A percentile compares a stretch with the other conserved stretches of the same genome.
phyloP scores from a whole-genome alignment of 306 rosid species.

The Sindora glabra region DNA sequence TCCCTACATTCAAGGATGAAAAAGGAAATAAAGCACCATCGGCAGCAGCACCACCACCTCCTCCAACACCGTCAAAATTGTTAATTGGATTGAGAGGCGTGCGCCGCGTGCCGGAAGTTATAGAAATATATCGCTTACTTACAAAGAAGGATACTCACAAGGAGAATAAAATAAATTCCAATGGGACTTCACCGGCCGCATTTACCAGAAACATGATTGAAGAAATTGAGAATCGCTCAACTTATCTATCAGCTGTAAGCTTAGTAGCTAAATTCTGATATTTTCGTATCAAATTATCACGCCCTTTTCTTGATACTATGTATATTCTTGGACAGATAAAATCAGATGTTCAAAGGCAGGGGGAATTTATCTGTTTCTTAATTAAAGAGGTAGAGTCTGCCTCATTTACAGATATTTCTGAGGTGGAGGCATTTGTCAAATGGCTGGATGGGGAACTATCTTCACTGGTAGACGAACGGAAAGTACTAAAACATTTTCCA shows the following conservation, averaged over 20 bases:
- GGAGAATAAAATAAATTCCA: slow-evolving; percentile 41
- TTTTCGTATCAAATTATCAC: neutral
- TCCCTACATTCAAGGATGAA: slow-evolving; percentile 24
- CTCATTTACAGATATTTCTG: slow-evolving; percentile 40
- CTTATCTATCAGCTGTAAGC: slow-evolving; percentile 74
- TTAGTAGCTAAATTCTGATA: neutral
- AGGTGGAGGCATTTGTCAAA: slow-evolving; percentile 67
- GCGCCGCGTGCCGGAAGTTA: slow-evolving; percentile 84
- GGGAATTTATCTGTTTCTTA: slow-evolving; percentile 54
- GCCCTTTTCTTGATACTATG: neutral
- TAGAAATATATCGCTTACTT: slow-evolving; percentile 75
- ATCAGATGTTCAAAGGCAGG: slow-evolving; percentile 73
- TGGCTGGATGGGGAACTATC: slow-evolving; percentile 77
- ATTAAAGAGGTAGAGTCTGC: slow-evolving; percentile 57
- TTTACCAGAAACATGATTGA: slow-evolving; percentile 90
- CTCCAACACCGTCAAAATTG: slow-evolving; percentile 62
- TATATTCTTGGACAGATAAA: slow-evolving; percentile 54
- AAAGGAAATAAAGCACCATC: slow-evolving; percentile 28
- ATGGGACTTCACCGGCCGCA: slow-evolving; percentile 51
- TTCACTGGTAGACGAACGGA: slow-evolving; percentile 73
- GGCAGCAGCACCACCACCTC: slow-evolving; percentile 62
- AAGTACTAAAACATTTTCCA: slow-evolving; percentile 77
- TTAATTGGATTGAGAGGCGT: slow-evolving; percentile 46
- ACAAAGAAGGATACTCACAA: slow-evolving; percentile 53
- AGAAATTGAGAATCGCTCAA: slow-evolving; percentile 84